Conservation (phyloP, 176 grass and related monocot species). For the Oropetium thomaeum region DNA sequence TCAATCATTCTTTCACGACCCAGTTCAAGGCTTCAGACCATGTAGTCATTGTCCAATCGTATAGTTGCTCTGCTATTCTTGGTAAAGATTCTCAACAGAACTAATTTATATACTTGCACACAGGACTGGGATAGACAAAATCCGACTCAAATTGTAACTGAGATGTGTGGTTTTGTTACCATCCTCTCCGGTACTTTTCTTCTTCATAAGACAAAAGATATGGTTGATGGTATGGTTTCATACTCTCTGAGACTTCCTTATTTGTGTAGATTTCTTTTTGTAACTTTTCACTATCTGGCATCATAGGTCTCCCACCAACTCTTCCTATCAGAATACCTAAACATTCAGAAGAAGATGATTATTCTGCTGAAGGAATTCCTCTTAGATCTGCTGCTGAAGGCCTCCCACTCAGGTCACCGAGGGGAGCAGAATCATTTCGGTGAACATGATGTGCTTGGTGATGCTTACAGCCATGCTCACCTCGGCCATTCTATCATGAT, state of each 20-base stretch:
- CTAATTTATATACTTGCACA: conserved; percentile 27
- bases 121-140: conserved; percentile 98
- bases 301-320: conserved; percentile 52
- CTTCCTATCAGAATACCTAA: conserved; percentile 55
- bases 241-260: neutral
- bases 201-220: conserved; percentile 99
- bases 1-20: neutral
- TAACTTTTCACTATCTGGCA: conserved; percentile 4
- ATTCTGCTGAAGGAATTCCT: conserved; percentile 71
- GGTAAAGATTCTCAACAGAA: neutral
- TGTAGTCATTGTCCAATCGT: neutral
- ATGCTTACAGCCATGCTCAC: neutral
- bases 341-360: conserved; percentile 60
- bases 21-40: neutral
- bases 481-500: conserved; percentile 20
- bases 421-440: conserved; percentile 49
- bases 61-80: neutral
- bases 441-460: conserved; percentile 18
- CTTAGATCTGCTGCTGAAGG: conserved; percentile 67
- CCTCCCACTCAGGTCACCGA: conserved; percentile 78
- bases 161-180: conserved; percentile 92
- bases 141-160: conserved; percentile 95
- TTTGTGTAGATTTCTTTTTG: neutral
- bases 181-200: conserved; percentile 97
- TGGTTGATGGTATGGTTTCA: conserved; percentile 65